Conservation (phyloP, 2,329 filamentous ascomycete genomes). For the Tolypocladium album region DNA sequence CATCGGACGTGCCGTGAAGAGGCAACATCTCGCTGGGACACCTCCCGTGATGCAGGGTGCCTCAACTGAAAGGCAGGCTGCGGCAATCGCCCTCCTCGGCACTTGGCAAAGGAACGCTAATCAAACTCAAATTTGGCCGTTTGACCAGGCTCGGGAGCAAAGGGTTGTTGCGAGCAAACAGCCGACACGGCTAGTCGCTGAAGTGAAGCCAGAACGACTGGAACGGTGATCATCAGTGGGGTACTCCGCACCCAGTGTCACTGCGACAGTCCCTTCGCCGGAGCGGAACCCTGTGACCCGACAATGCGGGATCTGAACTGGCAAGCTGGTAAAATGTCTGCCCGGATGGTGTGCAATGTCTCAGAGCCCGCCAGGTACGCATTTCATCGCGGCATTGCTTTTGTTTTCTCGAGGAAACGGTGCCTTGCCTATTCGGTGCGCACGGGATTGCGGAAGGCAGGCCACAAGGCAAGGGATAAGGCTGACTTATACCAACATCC, state of each 20-base stretch:
- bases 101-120: background rate
- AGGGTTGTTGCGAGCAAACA: background rate
- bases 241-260: background rate
- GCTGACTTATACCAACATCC: background rate
- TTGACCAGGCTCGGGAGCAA: background rate
- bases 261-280: background rate
- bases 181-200: background rate
- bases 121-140: background rate
- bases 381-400: background rate
- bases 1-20: background rate
- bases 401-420: constrained; percentile 12
- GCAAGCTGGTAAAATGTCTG: background rate
- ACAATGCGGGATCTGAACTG: background rate
- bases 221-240: background rate
- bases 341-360: background rate
- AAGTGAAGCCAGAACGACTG: background rate
- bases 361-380: background rate
- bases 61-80: background rate
- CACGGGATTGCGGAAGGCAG: background rate
- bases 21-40: background rate
- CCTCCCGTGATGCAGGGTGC: background rate
- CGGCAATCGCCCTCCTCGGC: background rate
- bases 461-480: background rate
- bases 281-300: background rate
- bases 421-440: constrained; percentile 7